Conservation (phyloP, 108 stramenopile genomes). For the Nannochloropsis oceanica region DNA sequence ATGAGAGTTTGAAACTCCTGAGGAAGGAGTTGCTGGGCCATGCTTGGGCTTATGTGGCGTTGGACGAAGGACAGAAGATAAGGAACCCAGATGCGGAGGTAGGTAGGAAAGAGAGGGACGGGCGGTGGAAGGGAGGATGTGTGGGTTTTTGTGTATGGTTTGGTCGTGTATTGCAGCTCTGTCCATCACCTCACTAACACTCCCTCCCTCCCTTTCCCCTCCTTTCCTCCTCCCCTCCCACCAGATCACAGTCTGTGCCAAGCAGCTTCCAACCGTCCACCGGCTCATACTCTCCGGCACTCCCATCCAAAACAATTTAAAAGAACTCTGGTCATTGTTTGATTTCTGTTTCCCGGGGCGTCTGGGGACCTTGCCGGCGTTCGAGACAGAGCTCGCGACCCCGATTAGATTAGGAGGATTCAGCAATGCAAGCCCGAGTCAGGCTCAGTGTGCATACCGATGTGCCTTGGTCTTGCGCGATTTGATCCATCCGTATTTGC, state of each 20-base stretch:
- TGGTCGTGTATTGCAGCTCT: not conserved
- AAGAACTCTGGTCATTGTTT: constrained; percentile 79
- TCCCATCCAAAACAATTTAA: constrained; percentile 78
- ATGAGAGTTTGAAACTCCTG: constrained; percentile 61
- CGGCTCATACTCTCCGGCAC: constrained; percentile 70
- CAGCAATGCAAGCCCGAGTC: constrained; percentile 57
- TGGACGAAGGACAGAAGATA: constrained; percentile 98
- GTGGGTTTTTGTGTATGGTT: not conserved
- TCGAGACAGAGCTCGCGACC: constrained; percentile 74
- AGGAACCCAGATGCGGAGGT: constrained; percentile 85
- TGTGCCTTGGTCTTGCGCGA: constrained; percentile 75
- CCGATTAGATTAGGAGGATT: constrained; percentile 77
- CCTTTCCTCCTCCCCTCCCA: not conserved
- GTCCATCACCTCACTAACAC: not conserved
- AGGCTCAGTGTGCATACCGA: constrained; percentile 51
- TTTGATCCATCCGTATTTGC: constrained; percentile 75
- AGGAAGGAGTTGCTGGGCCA: constrained; percentile 53
- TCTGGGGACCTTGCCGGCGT: constrained; percentile 84
- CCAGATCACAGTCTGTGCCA: constrained; percentile 75
- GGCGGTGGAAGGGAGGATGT: too few species aligned
- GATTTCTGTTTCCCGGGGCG: constrained; percentile 61
- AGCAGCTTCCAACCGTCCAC: constrained; percentile 44
- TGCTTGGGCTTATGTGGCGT: constrained; percentile 70
- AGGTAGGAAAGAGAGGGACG: not conserved
- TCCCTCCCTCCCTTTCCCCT: not conserved